These are phyloP conservation scores for Arthrobotrys megalospora DNA, from an alignment of 2,329 filamentous ascomycete species.

Conservation along the genomic window DNA sequence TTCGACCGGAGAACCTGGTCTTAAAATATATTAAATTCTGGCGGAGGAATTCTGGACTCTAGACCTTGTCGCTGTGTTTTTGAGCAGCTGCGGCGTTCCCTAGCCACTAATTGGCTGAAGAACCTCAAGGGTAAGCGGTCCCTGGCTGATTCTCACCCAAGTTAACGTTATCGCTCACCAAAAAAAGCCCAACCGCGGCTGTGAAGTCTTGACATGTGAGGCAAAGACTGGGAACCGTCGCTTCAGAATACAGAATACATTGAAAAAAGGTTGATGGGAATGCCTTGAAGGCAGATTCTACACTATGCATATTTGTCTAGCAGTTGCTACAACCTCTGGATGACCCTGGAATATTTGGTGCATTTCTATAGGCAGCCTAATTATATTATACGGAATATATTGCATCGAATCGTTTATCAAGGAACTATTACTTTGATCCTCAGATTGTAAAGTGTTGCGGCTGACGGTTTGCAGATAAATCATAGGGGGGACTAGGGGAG, in stretches of 20 bases:
- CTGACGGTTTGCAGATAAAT: constrained; percentile 2
- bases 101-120: constrained; percentile 15
- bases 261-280: neutral
- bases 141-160: neutral
- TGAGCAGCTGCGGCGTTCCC: constrained; percentile 6
- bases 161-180: constrained; percentile 14
- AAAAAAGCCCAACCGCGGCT: constrained; percentile 15
- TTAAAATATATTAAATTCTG: constrained; percentile 19
- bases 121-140: constrained; percentile 8
- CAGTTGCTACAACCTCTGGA: constrained; percentile 1
- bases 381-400: neutral
- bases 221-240: neutral
- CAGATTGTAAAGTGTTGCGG: neutral
- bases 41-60: neutral
- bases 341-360: neutral
- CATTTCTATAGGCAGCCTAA: constrained; percentile 3
- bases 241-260: neutral
- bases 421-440: neutral
- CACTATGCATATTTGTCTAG: constrained; percentile 5
- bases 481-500: neutral
- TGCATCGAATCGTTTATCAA: neutral
- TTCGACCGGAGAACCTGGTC: constrained; percentile 20
- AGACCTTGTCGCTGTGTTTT: neutral
- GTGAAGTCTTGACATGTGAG: constrained; percentile 5
- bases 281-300: constrained; percentile 16